Conservation (phyloP, 495 filamentous ascomycete species). For the Aspergillus cavernicola region DNA sequence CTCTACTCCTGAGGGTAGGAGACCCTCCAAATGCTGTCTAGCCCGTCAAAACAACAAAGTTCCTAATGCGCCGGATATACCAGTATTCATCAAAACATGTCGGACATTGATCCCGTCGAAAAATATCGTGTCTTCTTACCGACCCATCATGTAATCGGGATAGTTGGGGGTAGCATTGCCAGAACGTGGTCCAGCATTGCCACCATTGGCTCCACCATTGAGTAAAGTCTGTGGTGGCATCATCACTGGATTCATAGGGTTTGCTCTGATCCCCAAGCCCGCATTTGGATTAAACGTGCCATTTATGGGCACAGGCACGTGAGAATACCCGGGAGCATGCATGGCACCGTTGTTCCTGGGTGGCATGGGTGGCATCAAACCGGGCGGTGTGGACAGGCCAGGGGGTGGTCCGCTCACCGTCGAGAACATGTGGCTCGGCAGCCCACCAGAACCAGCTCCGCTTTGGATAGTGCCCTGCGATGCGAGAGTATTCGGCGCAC, state of each 20-base stretch:
- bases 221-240: conserved; percentile 32
- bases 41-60: conserved; percentile 32
- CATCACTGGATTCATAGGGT: conserved; percentile 42
- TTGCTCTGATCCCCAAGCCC: conserved; percentile 43
- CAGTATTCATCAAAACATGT: conserved; percentile 47
- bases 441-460: conserved; percentile 50
- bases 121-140: conserved; percentile 32
- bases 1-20: conserved; percentile 43
- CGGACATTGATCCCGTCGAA: conserved; percentile 39
- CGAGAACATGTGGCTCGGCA: conserved; percentile 60
- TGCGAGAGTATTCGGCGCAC: conserved; percentile 44
- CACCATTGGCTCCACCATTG: conserved; percentile 33
- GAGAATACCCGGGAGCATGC: conserved; percentile 30
- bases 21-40: conserved; percentile 50
- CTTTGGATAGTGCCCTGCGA: conserved; percentile 46
- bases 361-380: conserved; percentile 46
- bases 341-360: conserved; percentile 35
- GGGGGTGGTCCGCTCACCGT: conserved; percentile 73
- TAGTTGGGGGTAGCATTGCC: conserved; percentile 46
- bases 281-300: conserved; percentile 40
- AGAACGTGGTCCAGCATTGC: conserved; percentile 37
- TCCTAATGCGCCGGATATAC: conserved; percentile 46
- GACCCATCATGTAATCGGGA: conserved; percentile 60
- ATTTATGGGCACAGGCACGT: conserved; percentile 34
- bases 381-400: conserved; percentile 66